Evolutionary conservation across 345 rosid genomes (phyloP), one percentile per base, ranked within the genome.

Genomic region (Corymbia maculata): DNA sequence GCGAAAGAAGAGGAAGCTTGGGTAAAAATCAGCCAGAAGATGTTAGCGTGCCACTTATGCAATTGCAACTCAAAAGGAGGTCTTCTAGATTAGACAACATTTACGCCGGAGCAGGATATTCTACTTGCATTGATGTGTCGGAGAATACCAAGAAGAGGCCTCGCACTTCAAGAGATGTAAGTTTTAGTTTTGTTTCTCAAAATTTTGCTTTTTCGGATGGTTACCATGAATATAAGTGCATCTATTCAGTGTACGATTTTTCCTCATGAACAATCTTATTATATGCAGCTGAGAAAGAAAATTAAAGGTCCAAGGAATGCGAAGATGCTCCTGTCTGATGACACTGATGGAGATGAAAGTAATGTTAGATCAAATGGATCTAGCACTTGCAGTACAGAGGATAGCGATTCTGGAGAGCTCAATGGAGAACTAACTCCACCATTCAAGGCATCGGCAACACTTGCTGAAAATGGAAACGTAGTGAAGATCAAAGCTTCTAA

Each of bases 401-500:
- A 95, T 4, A 92, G 93, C 86, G 94, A 89, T 75, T 93, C 95
- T 47, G 90, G 88, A 86, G 93, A 92, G 85, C 85, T 91, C 47
- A 92, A 88, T 44, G 89, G 89, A 79, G 90, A 59, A 75, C 57
- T 87, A 49, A 89, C 70, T 50, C 88, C 87, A 7, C 91, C 91
- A 45, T 87, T 91, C 19, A 42, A 90, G 19, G 89, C 59, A 52
- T 19, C 90, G 86, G 87, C 59, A 85, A 89, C 90, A n/a, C 88
- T 92, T 86, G 92, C 92, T 91, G 85, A 85, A 87, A 95, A 91
- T 89, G 96, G 94, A 79, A 95, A 93, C 88, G 64, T 92, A 70
- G 96, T 93, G 86, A 95, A 93, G 89, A 87, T 95, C 57, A 93
- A 98, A 90, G 94, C 95, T 61, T 80, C 92, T 50, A 92, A 94